Evolutionary conservation across 495 filamentous ascomycete species (phyloP), one percentile per base, ranked within the genome.

Genomic region (Xanthoparmelia taractica): DNA sequence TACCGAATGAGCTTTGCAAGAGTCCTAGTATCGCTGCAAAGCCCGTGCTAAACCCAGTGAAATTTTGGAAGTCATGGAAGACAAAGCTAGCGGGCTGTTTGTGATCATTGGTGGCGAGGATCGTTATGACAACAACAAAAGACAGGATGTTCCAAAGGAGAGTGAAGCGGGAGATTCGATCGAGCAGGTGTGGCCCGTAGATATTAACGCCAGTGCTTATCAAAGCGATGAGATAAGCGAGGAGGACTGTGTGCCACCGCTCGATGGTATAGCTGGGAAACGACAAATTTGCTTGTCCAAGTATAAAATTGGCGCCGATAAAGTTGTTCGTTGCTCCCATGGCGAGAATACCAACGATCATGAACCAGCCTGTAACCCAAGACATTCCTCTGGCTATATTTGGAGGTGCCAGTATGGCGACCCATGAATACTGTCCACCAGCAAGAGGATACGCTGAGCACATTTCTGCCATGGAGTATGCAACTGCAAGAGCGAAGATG

Each of bases 301-400:
- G 74, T 18, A 84, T 70, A 66, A 83, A 84, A 48, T 83, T 83
- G 5, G 80, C 78, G 0, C 71, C 76, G 50, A 85, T 77, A 57
- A 81, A 84, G 69, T 81, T 82, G 67, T 84, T 84, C 0, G 76
- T 79, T 13, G 81, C 80, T 10, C 82, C 82, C 82, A 84, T 84
- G 8, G 79, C 78, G 0, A 84, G 70, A 48, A 83, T 75, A 2
- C 77, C 78, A 29, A 75, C 78, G 1, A 79, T 71, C 78, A 82
- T 78, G 57, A 81, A 81, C 80, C 79, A 83, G 10, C 80, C 80
- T 18, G 78, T 79, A 1, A 78, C 67, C 56, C 79, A 83, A 20
- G 77, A 80, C 45, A 81, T 65, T 12, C 74, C 73, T 47, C 79
- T 75, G 13, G 78, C 73, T 33, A 80, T 73, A 27, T 71, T 76